Evolutionary conservation across 2,329 filamentous ascomycete species (phyloP).

Genomic region (Botryotinia globosa): DNA sequence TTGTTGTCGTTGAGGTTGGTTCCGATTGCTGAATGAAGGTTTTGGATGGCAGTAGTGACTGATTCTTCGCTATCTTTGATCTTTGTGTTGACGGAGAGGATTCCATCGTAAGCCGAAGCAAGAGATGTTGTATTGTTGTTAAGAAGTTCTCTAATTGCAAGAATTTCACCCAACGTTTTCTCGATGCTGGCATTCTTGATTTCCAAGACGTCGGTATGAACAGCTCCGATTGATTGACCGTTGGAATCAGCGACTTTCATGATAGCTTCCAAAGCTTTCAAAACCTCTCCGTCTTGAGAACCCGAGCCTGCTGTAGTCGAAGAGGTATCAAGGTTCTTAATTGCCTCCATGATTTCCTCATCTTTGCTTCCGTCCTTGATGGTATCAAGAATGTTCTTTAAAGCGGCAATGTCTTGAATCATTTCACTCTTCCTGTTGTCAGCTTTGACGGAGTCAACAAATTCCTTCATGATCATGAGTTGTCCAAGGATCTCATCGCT

Average conservation of each 20-base stretch:
- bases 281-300: background rate
- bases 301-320: background rate
- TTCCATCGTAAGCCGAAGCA: constrained; percentile 20
- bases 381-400: constrained; percentile 4
- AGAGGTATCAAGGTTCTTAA: constrained; percentile 9
- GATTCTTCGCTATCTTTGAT: constrained; percentile 23
- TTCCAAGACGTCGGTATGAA: constrained; percentile 4
- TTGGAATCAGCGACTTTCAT: constrained; percentile 7
- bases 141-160: constrained; percentile 9
- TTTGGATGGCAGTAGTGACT: constrained; percentile 18
- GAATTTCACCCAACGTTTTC: background rate
- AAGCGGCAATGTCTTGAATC: background rate
- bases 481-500: constrained; percentile 6
- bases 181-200: constrained; percentile 18
- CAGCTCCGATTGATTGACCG: constrained; percentile 5
- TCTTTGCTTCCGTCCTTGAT: constrained; percentile 11
- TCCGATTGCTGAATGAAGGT: constrained; percentile 20
- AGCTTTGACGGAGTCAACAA: constrained; percentile 1
- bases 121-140: constrained; percentile 19
- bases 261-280: constrained; percentile 7
- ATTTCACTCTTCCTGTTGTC: background rate
- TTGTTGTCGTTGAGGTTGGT: constrained; percentile 19
- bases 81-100: constrained; percentile 21
- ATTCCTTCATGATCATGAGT: background rate
- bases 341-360: constrained; percentile 17